phyloP scores from a whole-genome alignment of 306 rosid genomes.

The Sesbania bispinosa region DNA sequence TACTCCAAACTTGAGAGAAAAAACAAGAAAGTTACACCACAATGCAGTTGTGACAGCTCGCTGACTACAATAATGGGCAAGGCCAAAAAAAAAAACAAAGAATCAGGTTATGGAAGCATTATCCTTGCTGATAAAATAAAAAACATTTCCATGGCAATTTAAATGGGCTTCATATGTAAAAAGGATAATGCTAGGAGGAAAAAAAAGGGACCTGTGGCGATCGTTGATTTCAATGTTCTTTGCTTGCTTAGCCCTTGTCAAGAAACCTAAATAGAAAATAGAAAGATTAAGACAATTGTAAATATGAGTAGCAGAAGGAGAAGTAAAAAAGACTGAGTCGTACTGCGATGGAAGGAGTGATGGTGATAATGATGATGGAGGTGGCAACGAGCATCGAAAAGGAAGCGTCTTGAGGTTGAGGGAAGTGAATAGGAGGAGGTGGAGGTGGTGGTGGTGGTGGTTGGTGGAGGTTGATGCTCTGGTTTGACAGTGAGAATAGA shows the following conservation, averaged over 20 bases:
- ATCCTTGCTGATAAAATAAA: neutral
- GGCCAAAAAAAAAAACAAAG: neutral
- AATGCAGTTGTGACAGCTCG: slow-evolving; percentile 91
- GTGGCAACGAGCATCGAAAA: slow-evolving; percentile 24
- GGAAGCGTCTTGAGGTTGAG: slow-evolving; percentile 33
- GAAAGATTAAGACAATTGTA: neutral
- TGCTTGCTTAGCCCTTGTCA: slow-evolving; percentile 75
- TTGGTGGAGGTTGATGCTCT: slow-evolving; percentile 15
- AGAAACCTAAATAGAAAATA: slow-evolving; percentile 41
- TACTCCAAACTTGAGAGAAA: slow-evolving; percentile 95
- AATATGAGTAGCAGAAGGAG: neutral
- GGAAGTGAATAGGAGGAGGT: slow-evolving; percentile 13
- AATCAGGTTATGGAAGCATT: neutral
- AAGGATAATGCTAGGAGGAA: no score
- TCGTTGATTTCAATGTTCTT: slow-evolving; percentile 59
- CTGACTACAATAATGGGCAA: slow-evolving; percentile 50
- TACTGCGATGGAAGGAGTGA: slow-evolving; percentile 48
- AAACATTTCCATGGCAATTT: neutral
- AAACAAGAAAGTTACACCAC: slow-evolving; percentile 98
- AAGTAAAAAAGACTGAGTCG: neutral
- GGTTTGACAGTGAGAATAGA: slow-evolving; percentile 12
- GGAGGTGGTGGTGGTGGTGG: neutral
- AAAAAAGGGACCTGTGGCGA: slow-evolving; percentile 61
- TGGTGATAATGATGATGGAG: slow-evolving; percentile 22
- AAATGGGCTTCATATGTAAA: no score